Conservation (phyloP, 176 grass and related monocot species). For the Aegilops sharonensis region DNA sequence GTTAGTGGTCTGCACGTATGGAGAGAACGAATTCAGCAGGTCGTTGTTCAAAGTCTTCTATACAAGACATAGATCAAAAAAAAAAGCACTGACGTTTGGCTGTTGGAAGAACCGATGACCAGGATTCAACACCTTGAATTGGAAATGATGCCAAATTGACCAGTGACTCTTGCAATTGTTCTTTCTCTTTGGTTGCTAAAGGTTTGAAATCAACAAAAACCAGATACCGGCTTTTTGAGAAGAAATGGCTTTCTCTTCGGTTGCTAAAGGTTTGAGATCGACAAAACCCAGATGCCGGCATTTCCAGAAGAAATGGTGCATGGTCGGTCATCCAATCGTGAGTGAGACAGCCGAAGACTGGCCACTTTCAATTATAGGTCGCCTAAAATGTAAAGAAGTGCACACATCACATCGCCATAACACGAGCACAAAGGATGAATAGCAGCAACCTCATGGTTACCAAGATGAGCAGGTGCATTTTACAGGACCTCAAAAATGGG, state of each 20-base stretch:
- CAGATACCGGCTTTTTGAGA: background rate
- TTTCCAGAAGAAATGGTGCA: background rate
- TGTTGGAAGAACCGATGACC: background rate
- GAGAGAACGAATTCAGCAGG: background rate
- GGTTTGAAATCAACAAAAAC: background rate
- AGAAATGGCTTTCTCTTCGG: background rate
- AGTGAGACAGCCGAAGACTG: background rate
- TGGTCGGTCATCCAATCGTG: background rate
- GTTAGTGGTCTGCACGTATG: constrained; percentile 1
- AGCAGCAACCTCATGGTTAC: constrained; percentile 27
- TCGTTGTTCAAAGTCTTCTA: background rate
- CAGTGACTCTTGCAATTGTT: constrained; percentile 3
- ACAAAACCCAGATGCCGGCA: background rate
- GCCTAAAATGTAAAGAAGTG: background rate
- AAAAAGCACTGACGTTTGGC: background rate
- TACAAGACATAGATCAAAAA: background rate
- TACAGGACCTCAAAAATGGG: constrained; percentile 56
- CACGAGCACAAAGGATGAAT: background rate
- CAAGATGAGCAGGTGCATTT: constrained; percentile 47
- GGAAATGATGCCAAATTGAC: background rate
- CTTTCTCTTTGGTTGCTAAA: background rate
- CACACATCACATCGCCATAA: background rate
- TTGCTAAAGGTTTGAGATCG: too few relatives aligned
- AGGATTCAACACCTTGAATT: background rate
- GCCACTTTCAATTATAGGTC: background rate